phyloP scores from a whole-genome alignment of 306 rosid genomes.

The Astragalus glycyphyllos region DNA sequence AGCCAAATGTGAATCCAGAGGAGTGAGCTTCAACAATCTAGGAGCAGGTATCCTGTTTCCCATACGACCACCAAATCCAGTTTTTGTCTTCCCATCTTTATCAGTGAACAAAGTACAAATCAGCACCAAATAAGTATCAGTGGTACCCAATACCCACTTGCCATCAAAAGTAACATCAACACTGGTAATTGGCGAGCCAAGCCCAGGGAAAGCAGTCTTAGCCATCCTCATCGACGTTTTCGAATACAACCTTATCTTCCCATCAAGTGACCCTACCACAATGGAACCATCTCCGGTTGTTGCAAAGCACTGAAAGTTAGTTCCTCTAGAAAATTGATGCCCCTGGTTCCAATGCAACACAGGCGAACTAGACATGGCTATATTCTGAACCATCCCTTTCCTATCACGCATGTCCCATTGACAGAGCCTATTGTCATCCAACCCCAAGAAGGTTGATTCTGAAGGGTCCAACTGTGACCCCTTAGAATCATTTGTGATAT shows the following conservation, averaged over 20 bases:
- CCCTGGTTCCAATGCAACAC: conserved; percentile 89
- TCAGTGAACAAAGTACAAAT: conserved; percentile 85
- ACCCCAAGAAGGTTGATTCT: conserved; percentile 87
- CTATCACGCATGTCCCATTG: conserved; percentile 93
- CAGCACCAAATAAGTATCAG: conserved; percentile 80
- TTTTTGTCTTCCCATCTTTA: conserved; percentile 90
- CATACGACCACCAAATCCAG: conserved; percentile 84
- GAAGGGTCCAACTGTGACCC: conserved; percentile 91
- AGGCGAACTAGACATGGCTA: conserved; percentile 55
- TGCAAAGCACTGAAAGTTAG: conserved; percentile 90
- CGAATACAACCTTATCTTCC: conserved; percentile 87
- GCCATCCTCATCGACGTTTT: conserved; percentile 90
- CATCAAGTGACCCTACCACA: conserved; percentile 88
- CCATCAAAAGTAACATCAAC: conserved; percentile 95
- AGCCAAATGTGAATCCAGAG: conserved; percentile 92
- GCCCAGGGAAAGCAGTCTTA: conserved; percentile 92
- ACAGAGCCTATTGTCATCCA: conserved; percentile 91
- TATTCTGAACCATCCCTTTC: conserved; percentile 76
- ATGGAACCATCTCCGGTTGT: conserved; percentile 87
- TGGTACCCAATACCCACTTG: conserved; percentile 87
- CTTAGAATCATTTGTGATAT: conserved; percentile 75
- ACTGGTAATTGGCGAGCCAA: conserved; percentile 77
- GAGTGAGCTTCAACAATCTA: conserved; percentile 84
- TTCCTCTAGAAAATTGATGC: conserved; percentile 88
- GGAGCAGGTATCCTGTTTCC: conserved; percentile 91